Conservation (phyloP, 495 filamentous ascomycete species). For the Letharia lupina region DNA sequence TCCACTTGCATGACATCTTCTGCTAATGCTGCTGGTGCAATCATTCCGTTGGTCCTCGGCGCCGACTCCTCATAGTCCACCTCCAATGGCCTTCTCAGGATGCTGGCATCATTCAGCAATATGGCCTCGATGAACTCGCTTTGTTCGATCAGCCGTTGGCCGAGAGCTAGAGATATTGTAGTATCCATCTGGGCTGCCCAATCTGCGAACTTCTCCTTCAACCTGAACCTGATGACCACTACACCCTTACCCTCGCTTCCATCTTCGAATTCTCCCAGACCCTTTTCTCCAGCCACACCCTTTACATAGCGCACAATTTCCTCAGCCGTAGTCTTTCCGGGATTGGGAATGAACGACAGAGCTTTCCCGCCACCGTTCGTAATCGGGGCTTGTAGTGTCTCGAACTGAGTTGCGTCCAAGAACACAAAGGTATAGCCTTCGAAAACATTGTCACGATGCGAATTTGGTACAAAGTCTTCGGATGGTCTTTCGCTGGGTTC, state of each 20-base stretch:
- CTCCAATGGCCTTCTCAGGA: slow-evolving; percentile 55
- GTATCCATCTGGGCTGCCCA: slow-evolving; percentile 65
- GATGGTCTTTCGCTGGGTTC: slow-evolving; percentile 58
- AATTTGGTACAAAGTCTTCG: slow-evolving; percentile 60
- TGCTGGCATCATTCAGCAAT: slow-evolving; percentile 61
- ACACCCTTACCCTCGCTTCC: slow-evolving; percentile 58
- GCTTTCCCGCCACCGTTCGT: slow-evolving; percentile 78
- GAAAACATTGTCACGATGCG: slow-evolving; percentile 60
- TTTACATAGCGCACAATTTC: slow-evolving; percentile 75
- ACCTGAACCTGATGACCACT: slow-evolving; percentile 68
- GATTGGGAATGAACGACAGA: slow-evolving; percentile 50
- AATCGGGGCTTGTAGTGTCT: slow-evolving; percentile 64
- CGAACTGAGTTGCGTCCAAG: slow-evolving; percentile 67
- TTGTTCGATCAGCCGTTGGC: slow-evolving; percentile 79
- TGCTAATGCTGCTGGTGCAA: not conserved
- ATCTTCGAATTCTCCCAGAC: slow-evolving; percentile 51
- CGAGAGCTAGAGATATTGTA: slow-evolving; percentile 57
- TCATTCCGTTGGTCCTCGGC: not conserved
- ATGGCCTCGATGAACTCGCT: slow-evolving; percentile 92
- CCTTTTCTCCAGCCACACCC: slow-evolving; percentile 63
- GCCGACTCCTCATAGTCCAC: slow-evolving; percentile 27
- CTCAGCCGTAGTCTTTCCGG: slow-evolving; percentile 59
- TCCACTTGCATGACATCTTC: slow-evolving; percentile 5
- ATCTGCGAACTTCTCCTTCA: slow-evolving; percentile 50
- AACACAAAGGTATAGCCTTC: slow-evolving; percentile 86